Percentiles rank a stretch among this genome's conserved stretches.
Conservation (phyloP, 192 early-diverging fungal species). For the Pecoramyces ruminantium region DNA sequence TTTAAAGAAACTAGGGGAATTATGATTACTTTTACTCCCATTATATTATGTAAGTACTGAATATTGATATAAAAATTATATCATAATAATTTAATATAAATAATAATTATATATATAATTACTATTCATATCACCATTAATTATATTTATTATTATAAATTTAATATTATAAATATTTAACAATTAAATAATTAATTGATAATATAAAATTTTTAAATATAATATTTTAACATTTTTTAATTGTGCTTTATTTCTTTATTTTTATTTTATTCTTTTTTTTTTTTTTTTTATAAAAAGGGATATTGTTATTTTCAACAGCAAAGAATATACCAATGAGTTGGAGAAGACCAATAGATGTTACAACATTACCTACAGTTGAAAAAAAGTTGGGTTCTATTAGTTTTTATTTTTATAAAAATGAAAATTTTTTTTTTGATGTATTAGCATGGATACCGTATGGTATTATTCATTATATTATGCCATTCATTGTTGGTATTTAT, state of each 20-base stretch:
- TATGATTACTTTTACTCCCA: background rate
- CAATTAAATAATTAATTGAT: too few species aligned
- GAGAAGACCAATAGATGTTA: background rate
- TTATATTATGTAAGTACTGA: background rate
- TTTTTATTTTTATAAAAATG: background rate
- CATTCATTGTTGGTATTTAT: conserved; percentile 26
- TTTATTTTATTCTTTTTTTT: too few species aligned
- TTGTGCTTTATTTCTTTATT: too few species aligned
- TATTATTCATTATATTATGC: conserved; percentile 47
- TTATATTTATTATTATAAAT: too few species aligned
- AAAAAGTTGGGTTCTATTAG: background rate
- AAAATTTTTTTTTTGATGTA: conserved; percentile 19
- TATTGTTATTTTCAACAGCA: background rate
- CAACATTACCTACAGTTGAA: background rate
- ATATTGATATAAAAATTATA: too few species aligned
- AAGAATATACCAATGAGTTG: background rate
- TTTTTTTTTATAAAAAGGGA: background rate
- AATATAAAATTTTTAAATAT: too few species aligned
- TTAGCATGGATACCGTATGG: conserved; percentile 57
- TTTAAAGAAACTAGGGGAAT: background rate
- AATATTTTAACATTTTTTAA: too few species aligned
- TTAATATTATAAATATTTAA: too few species aligned
- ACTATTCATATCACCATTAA: too few species aligned
- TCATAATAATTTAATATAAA: too few species aligned
- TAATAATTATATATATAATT: too few species aligned